These are phyloP conservation scores for Spathaspora sp. DNA, from an alignment of 1,139 yeast species.

Conservation along the genomic window DNA sequence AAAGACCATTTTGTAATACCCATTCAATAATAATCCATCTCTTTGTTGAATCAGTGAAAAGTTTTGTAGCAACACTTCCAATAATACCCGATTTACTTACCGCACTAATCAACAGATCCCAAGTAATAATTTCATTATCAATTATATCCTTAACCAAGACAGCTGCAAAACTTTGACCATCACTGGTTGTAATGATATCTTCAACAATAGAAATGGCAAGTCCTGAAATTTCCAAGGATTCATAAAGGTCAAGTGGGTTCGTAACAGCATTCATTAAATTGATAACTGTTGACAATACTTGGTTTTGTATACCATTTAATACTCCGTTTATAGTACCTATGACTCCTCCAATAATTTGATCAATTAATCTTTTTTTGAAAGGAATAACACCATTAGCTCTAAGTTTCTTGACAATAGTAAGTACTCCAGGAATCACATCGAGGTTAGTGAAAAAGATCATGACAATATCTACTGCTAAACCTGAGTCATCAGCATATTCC, in stretches of 20 bases:
- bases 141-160: constrained; percentile 20
- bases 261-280: constrained; percentile 16
- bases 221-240: constrained; percentile 30
- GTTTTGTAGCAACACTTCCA: constrained; percentile 11
- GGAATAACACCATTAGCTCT: constrained; percentile 15
- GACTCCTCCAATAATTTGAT: constrained; percentile 11
- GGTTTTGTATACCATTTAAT: constrained; percentile 11
- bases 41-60: constrained; percentile 12
- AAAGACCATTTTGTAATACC: constrained; percentile 14
- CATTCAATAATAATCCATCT: constrained; percentile 15
- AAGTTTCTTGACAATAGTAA: constrained; percentile 18
- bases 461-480: constrained; percentile 29
- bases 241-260: constrained; percentile 22
- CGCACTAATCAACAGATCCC: constrained; percentile 12
- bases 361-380: constrained; percentile 14
- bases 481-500: constrained; percentile 24
- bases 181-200: constrained; percentile 20
- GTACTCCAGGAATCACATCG: constrained; percentile 21
- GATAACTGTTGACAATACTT: constrained; percentile 11
- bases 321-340: constrained; percentile 13
- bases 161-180: constrained; percentile 22
- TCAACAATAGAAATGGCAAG: constrained; percentile 26
- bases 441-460: constrained; percentile 24
- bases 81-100: constrained; percentile 13
- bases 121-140: constrained; percentile 19